Evolutionary conservation across 139 green algal genomes (phyloP), one percentile per base, ranked within the genome.

Genomic region (Ettlia oleoabundans): DNA sequence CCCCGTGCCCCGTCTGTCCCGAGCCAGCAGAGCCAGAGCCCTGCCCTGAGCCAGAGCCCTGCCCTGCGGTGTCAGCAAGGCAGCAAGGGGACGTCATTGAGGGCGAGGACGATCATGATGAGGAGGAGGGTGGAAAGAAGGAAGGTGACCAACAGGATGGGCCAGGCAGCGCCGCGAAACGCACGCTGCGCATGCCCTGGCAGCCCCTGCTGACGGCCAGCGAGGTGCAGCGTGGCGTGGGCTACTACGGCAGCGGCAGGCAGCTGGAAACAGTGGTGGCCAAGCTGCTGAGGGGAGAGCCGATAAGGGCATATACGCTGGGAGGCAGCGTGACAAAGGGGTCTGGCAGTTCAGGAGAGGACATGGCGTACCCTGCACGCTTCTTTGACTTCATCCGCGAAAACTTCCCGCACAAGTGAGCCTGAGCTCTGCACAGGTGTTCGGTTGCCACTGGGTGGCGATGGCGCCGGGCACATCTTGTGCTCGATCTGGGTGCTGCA

Each of bases 331-430:
- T 65, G 5, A 65, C 55, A 15, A 61, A 61, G 18, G 75, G 75
- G 1, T 52, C 43, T 30, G 75, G 75, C 38, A 19, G 37, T 26
- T 58, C 58, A 18, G 38, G 38, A 1, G 51, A 41, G 0, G 58
- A 71, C 19, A 38, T 38, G 4, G 30, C 58, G 28, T 81, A 81
- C 75, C 58, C 58, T 19, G 30, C 38, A 13, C 58, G 58, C 40
- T 68, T 81, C 58, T 81, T 81, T 22, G 28, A 81, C 38, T 70
- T 70, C 38, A 41, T 81, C 58, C 35, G 26, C 6, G 6, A 55
- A 38, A 62, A 42, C 18, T 81, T 81, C 58, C 75, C 75, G 9
- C 41, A 81, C 75, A 72, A 42, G 75, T 81, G 38, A n/a, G 53
- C n/a, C n/a, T 19, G 58, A 19, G 18, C n/a, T 24, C 1, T 9